Evolutionary conservation across 2,329 filamentous ascomycete species (phyloP), one percentile per base, ranked within the genome.

Genomic region (Colletotrichum abscissum): DNA sequence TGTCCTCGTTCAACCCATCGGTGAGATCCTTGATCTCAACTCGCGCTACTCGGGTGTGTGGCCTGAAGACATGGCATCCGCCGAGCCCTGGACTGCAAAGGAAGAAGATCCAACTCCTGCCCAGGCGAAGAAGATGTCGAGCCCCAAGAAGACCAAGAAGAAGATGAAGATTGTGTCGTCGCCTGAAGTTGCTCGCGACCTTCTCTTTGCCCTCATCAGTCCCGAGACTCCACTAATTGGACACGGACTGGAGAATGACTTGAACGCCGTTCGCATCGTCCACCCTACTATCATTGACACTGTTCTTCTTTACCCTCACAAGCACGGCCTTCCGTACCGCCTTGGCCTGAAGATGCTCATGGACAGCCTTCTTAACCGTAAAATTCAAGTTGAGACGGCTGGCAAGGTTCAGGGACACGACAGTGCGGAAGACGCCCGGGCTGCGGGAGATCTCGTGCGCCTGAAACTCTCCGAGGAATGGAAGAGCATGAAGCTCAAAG

Each of bases 161-260:
- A 84, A 84, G 38, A 87, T 98, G 46, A 91, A 90, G 65, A 93
- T 97, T 57, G 94, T 97, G 9, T 85, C 91, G 1, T 95, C 93
- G 0, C 95, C 95, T 0, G 85, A 90, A 26, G 88, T 86, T 33
- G 97, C 97, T 1, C 92, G 97, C 9, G 86, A 91, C 1, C 87
- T 98, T 0, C 88, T 99, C 9, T 94, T 97, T 82, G 88, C 89
- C 0, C 88, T 94, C 66, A 88, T 99, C 63, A 89, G 91, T 1
- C 93, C 95, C 0, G 84, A 88, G 0, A 99, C 95, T 0, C 94
- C 95, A 0, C 84, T 99, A 1, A 94, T 99, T 59, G 97, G 97
- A 0, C 97, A 99, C 81, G 95, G 95, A 0, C 90, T 98, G 9
- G 97, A 99, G 79, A 99, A 99, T 80, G 97, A 99, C 78, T 89